Percentiles rank a stretch among this genome's conserved stretches.
Evolutionary conservation across 192 early-diverging fungal species (phyloP).

Genomic region (Lobosporangium transversale): DNA sequence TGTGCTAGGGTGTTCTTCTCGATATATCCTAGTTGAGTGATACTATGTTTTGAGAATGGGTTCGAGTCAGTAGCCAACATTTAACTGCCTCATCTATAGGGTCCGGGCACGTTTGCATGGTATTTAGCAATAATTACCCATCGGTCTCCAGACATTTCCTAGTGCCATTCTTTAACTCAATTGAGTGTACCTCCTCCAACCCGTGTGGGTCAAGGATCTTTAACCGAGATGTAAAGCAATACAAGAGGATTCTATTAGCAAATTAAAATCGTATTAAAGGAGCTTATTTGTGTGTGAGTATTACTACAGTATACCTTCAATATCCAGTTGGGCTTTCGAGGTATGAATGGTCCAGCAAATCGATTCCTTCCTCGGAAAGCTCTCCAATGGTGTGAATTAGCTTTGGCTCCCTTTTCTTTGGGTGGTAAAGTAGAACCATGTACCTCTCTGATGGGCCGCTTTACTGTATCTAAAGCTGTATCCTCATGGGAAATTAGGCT

Average conservation of each 20-base stretch:
- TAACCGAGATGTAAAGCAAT: too few species aligned
- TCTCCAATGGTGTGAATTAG: neutral
- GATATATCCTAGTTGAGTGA: conserved; percentile 4
- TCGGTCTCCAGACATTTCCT: conserved; percentile 11
- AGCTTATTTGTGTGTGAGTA: too few species aligned
- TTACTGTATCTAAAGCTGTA: neutral
- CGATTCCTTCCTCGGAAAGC: neutral
- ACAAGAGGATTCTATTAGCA: too few species aligned
- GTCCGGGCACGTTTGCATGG: too few species aligned
- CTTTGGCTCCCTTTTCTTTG: neutral
- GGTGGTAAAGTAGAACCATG: neutral
- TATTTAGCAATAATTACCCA: too few species aligned
- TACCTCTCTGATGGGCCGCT: neutral
- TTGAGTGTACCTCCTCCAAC: conserved; percentile 2
- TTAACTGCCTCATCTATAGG: too few species aligned
- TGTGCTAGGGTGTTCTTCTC: conserved; percentile 9
- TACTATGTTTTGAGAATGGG: too few species aligned
- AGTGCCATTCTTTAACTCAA: conserved; percentile 25
- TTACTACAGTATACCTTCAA: too few species aligned
- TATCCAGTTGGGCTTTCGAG: conserved; percentile 11
- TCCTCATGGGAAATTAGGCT: neutral
- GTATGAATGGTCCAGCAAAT: neutral
- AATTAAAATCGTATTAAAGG: too few species aligned
- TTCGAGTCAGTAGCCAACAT: too few species aligned
- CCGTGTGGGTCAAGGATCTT: conserved; percentile 25